Percentiles rank a stretch among this genome's conserved stretches.
These are phyloP conservation scores for Gynochthodes officinalis DNA, from an alignment of 257 asterid species.

Conservation along the genomic window DNA sequence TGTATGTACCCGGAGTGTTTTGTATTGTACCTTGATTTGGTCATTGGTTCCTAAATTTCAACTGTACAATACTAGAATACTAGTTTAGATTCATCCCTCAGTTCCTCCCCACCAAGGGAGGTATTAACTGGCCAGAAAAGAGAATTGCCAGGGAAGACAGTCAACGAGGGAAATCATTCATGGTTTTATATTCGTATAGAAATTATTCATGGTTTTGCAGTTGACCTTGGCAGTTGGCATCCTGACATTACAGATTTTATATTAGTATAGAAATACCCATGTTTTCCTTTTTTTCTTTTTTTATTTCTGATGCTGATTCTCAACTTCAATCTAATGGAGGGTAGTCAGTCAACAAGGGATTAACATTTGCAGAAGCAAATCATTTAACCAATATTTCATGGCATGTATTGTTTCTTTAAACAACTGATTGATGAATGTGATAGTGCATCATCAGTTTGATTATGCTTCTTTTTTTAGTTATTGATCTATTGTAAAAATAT, in stretches of 20 bases:
- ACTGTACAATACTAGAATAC: not conserved
- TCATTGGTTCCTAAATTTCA: not conserved
- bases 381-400: no score
- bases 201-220: not conserved
- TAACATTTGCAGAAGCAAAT: no score
- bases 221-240: not conserved
- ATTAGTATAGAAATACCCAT: not conserved
- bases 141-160: not conserved
- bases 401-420: no score
- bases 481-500: no score
- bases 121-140: not conserved
- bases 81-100: not conserved
- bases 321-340: no score
- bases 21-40: not conserved
- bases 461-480: no score
- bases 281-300: no score
- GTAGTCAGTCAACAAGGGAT: no score
- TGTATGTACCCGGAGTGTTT: not conserved
- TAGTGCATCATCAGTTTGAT: no score
- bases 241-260: not conserved
- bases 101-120: not conserved
- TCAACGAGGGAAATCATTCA: not conserved
- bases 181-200: no score
- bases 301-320: not conserved
- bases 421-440: no score